Base-by-base conservation (phyloP, 257 asterid genomes). In the Fraxinus anomala region DNA sequence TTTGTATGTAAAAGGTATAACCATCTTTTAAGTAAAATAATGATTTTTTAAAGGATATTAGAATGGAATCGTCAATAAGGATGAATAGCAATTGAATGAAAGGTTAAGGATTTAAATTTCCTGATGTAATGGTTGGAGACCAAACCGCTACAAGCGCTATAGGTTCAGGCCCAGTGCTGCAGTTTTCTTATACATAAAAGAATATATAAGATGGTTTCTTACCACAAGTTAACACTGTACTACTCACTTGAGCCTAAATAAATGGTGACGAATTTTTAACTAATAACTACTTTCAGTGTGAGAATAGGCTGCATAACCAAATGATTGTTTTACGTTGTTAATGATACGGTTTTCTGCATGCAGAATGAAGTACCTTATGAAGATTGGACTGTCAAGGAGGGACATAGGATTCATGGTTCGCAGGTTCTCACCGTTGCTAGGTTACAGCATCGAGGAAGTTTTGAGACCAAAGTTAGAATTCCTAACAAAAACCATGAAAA, bases 381-480 rank as follows among this genome's bases (percentile, higher is more conserved):
- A 82, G 83, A 81, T 77, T 21, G 99, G 98, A 23, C 70, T 95
- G 68, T 86, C 97, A 2, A 89, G 73, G 82, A 86, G 72, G 86
- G 97, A 95, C 34, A 83, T 95, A 39, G 86, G 85, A 36, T 91
- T 79, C 72, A 95, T 95, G 99, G 89, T 95, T 37, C 76, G 91
- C 24, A 85, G 89, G 40, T 95, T 95, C 82, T 93, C 98, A 6
- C 99, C 99, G 7, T 73, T 95, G 76, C 92, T 95, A 13, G 99
- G 99, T 24, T 95, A 95, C 87, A 90, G 93, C 80, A 82, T 93
- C 4, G 95, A 91, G 36, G 85, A 88, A 79, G 96, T 92, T 51
- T 79, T 91, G 91, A 89, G 83, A 76, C 99, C 99, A 0, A 95
- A 95, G 80, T 19, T 91, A 65, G 91, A 93, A 82, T 95, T 95